Conservation (phyloP, 768 basidiomycete genomes). For the Kwoniella botswanensis region DNA sequence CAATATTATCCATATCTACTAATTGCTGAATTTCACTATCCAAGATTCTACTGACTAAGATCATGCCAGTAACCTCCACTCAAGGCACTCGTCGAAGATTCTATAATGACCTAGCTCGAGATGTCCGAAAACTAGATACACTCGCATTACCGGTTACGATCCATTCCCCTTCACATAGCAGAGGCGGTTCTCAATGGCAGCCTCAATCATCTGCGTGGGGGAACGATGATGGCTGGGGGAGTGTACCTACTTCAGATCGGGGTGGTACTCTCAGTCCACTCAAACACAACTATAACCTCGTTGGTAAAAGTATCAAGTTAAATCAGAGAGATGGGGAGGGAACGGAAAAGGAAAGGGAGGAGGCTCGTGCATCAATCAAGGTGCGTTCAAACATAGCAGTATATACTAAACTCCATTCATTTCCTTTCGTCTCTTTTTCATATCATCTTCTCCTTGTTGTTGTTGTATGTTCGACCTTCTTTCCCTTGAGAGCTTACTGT, state of each 20-base stretch:
- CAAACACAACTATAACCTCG: not conserved
- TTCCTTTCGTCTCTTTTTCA: not conserved
- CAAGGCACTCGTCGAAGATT: slow-evolving; percentile 7
- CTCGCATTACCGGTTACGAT: not conserved
- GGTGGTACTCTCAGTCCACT: not conserved
- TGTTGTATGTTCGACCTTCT: not conserved
- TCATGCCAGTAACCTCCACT: slow-evolving; percentile 12
- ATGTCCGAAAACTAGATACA: slow-evolving; percentile 1
- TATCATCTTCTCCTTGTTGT: not conserved
- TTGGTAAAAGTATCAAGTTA: no score
- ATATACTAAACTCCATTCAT: not conserved
- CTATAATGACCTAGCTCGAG: slow-evolving; percentile 9
- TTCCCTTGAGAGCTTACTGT: not conserved
- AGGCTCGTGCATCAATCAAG: not conserved
- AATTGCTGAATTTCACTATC: not conserved
- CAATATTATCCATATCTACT: no score
- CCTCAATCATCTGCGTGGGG: no score
- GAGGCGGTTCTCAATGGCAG: no score
- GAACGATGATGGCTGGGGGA: not conserved
- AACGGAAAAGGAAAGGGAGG: no score
- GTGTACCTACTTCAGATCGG: not conserved
- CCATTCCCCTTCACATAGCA: not conserved
- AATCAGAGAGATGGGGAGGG: no score
- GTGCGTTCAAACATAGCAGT: not conserved
- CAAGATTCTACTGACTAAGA: not conserved